A percentile compares a stretch with the other conserved stretches of the same genome.
Conservation (phyloP, 345 rosid species). For the Draba incana region DNA sequence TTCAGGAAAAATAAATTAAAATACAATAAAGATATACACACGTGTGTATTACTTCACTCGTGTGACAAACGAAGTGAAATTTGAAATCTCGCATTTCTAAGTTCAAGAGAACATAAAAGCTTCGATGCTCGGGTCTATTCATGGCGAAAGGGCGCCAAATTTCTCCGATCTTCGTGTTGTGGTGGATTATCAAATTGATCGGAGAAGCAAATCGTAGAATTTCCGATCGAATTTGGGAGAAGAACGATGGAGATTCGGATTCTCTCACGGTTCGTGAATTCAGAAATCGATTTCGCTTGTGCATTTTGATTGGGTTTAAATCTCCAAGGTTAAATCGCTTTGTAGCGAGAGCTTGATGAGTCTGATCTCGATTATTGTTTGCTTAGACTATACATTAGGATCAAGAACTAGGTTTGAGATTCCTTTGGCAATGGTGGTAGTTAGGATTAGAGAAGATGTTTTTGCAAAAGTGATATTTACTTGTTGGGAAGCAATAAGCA, state of each 20-base stretch:
- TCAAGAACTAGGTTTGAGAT: background rate
- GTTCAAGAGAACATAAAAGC: background rate
- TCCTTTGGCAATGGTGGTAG: background rate
- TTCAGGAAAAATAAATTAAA: background rate
- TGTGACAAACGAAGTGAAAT: slow-evolving; percentile 21
- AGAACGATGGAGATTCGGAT: slow-evolving; percentile 2
- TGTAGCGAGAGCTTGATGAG: background rate
- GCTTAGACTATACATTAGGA: background rate
- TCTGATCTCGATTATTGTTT: slow-evolving; percentile 7
- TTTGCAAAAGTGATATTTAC: background rate
- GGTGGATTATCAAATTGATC: background rate
- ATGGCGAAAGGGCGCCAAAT: slow-evolving; percentile 32
- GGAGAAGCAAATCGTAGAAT: background rate
- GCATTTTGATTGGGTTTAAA: background rate
- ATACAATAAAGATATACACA: background rate
- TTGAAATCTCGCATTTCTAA: slow-evolving; percentile 1
- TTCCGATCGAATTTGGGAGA: background rate
- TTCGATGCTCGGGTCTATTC: slow-evolving; percentile 4
- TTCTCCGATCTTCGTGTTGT: background rate
- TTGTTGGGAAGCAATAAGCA: background rate
- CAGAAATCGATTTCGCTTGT: slow-evolving; percentile 1
- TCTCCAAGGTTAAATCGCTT: background rate
- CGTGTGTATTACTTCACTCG: slow-evolving; percentile 18
- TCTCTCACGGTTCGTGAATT: background rate
- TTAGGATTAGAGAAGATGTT: slow-evolving; percentile 14